Percentiles rank a stretch among this genome's conserved stretches.
Conservation (phyloP, 768 basidiomycete species). For the Royoungia palumana region DNA sequence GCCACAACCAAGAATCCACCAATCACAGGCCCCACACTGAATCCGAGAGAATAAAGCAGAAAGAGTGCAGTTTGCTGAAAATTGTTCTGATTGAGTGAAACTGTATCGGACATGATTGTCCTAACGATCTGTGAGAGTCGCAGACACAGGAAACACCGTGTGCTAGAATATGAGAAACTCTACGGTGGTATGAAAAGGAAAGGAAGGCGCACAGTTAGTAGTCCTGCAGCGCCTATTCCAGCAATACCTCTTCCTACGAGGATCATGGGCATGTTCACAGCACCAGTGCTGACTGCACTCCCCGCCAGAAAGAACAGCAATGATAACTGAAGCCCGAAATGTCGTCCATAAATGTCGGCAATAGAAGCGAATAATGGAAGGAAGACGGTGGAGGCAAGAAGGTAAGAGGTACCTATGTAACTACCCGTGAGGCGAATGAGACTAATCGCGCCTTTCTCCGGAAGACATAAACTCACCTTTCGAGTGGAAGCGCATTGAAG, state of each 20-base stretch:
- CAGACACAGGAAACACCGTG: neutral
- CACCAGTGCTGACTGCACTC: constrained; percentile 46
- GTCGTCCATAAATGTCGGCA: constrained; percentile 49
- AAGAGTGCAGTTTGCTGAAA: constrained; percentile 41
- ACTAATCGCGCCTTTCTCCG: neutral
- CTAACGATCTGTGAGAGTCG: constrained; percentile 33
- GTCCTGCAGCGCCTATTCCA: constrained; percentile 47
- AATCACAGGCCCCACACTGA: constrained; percentile 42
- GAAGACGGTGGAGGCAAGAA: constrained; percentile 52
- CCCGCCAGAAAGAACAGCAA: constrained; percentile 46
- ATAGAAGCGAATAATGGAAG: constrained; percentile 49
- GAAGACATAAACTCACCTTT: constrained; percentile 17
- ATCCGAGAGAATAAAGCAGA: constrained; percentile 43
- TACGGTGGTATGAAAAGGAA: neutral
- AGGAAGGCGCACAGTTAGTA: constrained; percentile 30
- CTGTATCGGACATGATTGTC: constrained; percentile 43
- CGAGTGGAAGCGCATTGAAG: constrained; percentile 26
- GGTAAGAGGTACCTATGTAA: constrained; percentile 49
- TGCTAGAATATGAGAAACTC: neutral
- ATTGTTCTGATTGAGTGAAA: constrained; percentile 41
- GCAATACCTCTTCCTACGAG: constrained; percentile 47
- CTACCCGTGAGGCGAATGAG: constrained; percentile 17
- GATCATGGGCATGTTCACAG: constrained; percentile 43
- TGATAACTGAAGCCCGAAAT: constrained; percentile 44
- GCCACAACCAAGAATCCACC: constrained; percentile 37